Evolutionary conservation across 768 basidiomycete genomes (phyloP).

Genomic region (Suillus lakei): DNA sequence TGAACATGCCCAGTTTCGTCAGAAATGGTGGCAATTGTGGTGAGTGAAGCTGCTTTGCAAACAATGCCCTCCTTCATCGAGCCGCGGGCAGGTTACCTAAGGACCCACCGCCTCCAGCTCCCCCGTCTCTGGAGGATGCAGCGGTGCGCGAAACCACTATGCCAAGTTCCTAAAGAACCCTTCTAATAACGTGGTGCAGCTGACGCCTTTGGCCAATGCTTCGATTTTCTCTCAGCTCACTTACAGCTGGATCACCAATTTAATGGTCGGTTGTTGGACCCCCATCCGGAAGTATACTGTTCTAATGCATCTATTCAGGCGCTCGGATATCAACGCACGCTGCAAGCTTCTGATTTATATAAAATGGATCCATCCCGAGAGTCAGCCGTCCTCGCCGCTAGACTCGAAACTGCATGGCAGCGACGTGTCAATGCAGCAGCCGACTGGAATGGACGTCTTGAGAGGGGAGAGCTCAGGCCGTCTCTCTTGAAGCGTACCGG

Average conservation of each 20-base stretch:
- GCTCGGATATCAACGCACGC: constrained; percentile 70
- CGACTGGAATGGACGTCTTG: too few relatives aligned
- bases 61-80: too few relatives aligned
- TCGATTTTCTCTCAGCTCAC: too few relatives aligned
- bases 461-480: too few relatives aligned
- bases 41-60: too few relatives aligned
- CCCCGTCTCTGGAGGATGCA: constrained; percentile 58
- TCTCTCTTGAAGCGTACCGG: too few relatives aligned
- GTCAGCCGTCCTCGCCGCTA: too few relatives aligned
- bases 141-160: constrained; percentile 33
- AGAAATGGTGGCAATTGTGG: constrained; percentile 63
- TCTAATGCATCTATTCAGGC: constrained; percentile 33
- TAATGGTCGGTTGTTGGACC: constrained; percentile 46
- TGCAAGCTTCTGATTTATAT: constrained; percentile 80
- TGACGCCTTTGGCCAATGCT: constrained; percentile 62
- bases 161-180: background rate
- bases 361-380: constrained; percentile 56
- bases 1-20: constrained; percentile 43
- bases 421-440: too few relatives aligned
- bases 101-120: too few relatives aligned
- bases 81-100: too few relatives aligned
- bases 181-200: constrained; percentile 26
- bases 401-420: too few relatives aligned
- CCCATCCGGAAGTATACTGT: background rate
- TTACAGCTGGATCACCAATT: constrained; percentile 66